Conservation (phyloP, 108 stramenopile genomes). For the Cyclotella cryptica region DNA sequence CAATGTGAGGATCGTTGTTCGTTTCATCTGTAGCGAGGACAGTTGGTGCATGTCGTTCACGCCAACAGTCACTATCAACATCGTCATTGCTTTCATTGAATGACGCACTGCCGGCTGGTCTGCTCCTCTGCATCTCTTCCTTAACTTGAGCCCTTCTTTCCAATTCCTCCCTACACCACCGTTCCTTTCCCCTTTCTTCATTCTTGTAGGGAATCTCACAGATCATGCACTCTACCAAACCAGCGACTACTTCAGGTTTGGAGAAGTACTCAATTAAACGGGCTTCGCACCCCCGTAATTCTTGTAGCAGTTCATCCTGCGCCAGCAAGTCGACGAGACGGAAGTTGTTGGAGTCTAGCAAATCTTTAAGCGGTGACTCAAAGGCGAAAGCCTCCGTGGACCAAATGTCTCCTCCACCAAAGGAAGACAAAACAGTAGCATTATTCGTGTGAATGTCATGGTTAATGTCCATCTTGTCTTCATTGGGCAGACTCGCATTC, state of each 20-base stretch:
- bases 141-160: conserved; percentile 18
- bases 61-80: not conserved
- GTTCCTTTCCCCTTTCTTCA: conserved; percentile 11
- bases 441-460: not conserved
- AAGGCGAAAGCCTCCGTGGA: conserved; percentile 69
- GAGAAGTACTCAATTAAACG: conserved; percentile 88
- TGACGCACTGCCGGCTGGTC: not conserved
- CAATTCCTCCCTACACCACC: conserved; percentile 36
- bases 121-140: not conserved
- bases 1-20: conserved; percentile 2
- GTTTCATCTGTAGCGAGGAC: conserved; percentile 8
- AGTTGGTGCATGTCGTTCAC: not conserved
- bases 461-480: not conserved
- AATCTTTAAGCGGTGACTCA: conserved; percentile 82
- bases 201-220: conserved; percentile 14
- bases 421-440: not conserved
- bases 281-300: conserved; percentile 87
- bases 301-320: conserved; percentile 96
- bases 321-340: conserved; percentile 80
- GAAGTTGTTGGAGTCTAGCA: conserved; percentile 83
- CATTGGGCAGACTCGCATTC: not conserved
- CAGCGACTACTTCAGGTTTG: conserved; percentile 72
- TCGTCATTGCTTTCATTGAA: conserved; percentile 1
- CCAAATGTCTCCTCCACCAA: conserved; percentile 76
- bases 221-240: conserved; percentile 77